These are phyloP conservation scores for Cladosporium phlei DNA, from an alignment of 2,329 filamentous ascomycete genomes.

Conservation along the genomic window DNA sequence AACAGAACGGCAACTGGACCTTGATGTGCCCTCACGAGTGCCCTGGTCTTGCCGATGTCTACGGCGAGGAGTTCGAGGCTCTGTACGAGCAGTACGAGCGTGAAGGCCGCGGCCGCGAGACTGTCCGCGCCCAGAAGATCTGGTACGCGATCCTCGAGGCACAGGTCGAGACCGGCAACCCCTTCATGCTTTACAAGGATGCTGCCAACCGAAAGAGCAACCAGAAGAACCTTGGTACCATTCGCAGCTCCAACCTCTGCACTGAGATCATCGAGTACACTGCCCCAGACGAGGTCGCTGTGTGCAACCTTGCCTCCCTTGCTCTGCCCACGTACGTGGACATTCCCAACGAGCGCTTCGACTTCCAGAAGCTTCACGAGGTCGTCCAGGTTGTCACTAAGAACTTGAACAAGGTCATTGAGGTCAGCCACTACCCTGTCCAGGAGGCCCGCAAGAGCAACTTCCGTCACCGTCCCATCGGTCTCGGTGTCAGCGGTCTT, in stretches of 20 bases:
- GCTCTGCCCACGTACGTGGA: conserved; percentile 89
- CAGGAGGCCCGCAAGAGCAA: conserved; percentile 91
- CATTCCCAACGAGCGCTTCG: conserved; percentile 75
- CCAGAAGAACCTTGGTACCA: conserved; percentile 98
- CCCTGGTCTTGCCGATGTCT: conserved; percentile 89
- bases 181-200: conserved; percentile 99
- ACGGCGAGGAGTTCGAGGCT: conserved; percentile 94
- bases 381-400: conserved; percentile 86
- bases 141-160: conserved; percentile 99
- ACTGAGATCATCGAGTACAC: conserved; percentile 98
- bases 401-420: conserved; percentile 97
- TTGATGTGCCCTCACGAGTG: conserved; percentile 98
- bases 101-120: conserved; percentile 81
- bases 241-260: conserved; percentile 97
- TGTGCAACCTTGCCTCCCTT: conserved; percentile 95
- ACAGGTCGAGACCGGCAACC: conserved; percentile 97
- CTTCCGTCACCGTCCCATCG: conserved; percentile 92
- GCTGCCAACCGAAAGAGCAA: conserved; percentile 98
- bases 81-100: conserved; percentile 87
- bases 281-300: conserved; percentile 94
- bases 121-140: conserved; percentile 94
- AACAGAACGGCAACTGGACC: conserved; percentile 95
- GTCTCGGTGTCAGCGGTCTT: conserved; percentile 94
- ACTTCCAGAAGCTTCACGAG: conserved; percentile 96
- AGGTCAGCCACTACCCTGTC: conserved; percentile 98